Evolutionary conservation across 495 filamentous ascomycete species (phyloP).

Genomic region (Daldinia bambusicola): DNA sequence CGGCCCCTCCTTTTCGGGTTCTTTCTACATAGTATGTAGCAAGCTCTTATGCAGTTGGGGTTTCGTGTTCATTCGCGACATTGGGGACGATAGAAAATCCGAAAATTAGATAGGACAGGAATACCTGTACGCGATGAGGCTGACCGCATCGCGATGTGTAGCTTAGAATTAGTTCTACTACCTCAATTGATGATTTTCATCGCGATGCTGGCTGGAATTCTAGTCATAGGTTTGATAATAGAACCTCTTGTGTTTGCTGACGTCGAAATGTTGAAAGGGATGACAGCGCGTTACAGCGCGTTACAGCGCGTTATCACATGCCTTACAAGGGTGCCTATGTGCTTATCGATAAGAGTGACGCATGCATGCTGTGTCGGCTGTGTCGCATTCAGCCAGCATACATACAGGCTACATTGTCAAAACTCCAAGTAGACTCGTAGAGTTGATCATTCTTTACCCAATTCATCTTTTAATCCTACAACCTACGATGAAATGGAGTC

Average conservation of each 20-base stretch:
- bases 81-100: not conserved
- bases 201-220: not conserved
- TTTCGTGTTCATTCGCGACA: not conserved
- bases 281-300: not conserved
- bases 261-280: not conserved
- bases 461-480: conserved; percentile 3
- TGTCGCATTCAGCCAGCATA: not conserved
- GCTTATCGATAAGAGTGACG: not conserved
- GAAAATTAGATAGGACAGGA: not conserved
- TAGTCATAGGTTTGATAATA: not conserved
- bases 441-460: conserved; percentile 4
- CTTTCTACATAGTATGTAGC: no score
- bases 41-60: not conserved
- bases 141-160: not conserved
- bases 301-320: not conserved
- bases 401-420: not conserved
- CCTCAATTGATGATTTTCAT: not conserved
- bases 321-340: not conserved
- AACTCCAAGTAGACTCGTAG: conserved; percentile 5
- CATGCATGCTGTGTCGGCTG: not conserved
- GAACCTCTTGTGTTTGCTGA: no score
- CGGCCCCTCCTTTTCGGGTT: not conserved
- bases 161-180: not conserved
- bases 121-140: not conserved
- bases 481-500: conserved; percentile 42